Conservation (phyloP, 2,329 filamentous ascomycete genomes). For the Xylariales sp. region DNA sequence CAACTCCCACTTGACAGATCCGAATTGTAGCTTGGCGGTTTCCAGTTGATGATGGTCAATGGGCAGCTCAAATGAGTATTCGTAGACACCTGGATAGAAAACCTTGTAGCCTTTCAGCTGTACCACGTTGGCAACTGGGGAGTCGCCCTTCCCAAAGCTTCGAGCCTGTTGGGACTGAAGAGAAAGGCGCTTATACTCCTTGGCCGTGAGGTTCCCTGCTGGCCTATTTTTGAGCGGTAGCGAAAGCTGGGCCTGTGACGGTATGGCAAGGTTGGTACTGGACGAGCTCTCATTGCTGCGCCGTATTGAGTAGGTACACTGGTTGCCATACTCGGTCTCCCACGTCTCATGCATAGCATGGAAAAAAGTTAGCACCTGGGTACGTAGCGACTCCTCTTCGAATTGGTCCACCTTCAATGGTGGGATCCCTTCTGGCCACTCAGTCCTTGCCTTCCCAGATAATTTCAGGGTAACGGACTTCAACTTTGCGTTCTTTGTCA, state of each 20-base stretch:
- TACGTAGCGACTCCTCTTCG: slow-evolving; percentile 81
- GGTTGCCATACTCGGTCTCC: slow-evolving; percentile 59
- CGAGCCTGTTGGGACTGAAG: slow-evolving; percentile 76
- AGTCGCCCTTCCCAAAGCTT: slow-evolving; percentile 79
- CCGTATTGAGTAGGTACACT: slow-evolving; percentile 52
- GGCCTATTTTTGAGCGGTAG: slow-evolving; percentile 27
- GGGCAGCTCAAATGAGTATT: slow-evolving; percentile 76
- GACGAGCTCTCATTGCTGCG: slow-evolving; percentile 30
- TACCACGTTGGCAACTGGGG: slow-evolving; percentile 54
- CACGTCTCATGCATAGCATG: slow-evolving; percentile 64
- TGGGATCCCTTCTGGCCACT: slow-evolving; percentile 96
- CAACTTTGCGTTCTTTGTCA: slow-evolving; percentile 88
- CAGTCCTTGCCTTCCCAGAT: slow-evolving; percentile 77
- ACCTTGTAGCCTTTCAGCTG: slow-evolving; percentile 74
- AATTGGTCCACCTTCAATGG: slow-evolving; percentile 77
- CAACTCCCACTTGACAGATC: slow-evolving; percentile 81
- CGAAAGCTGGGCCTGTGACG: slow-evolving; percentile 26
- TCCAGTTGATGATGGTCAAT: slow-evolving; percentile 86
- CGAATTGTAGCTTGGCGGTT: slow-evolving; percentile 81
- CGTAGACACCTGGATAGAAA: slow-evolving; percentile 69
- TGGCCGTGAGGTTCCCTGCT: slow-evolving; percentile 33
- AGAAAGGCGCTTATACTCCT: slow-evolving; percentile 64
- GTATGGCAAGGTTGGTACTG: slow-evolving; percentile 28
- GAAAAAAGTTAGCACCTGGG: slow-evolving; percentile 89
- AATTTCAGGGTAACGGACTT: slow-evolving; percentile 88